Evolutionary conservation across 2,329 filamentous ascomycete species (phyloP).

Genomic region (Geoglossum cookeanum): DNA sequence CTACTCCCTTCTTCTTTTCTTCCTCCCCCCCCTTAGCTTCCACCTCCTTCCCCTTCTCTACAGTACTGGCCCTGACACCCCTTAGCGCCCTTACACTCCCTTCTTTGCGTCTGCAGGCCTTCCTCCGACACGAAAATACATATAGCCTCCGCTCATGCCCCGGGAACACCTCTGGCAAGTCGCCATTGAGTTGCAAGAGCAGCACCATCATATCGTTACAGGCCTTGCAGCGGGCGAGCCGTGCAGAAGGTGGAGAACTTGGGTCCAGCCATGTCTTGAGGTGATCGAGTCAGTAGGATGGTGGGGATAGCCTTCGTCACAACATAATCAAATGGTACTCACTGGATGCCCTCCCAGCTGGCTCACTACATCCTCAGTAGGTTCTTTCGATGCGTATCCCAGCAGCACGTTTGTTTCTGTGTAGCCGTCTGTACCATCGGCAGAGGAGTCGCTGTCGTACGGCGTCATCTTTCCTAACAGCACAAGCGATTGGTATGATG

Average conservation of each 20-base stretch:
- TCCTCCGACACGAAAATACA: conserved; percentile 61
- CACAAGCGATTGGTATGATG: background rate
- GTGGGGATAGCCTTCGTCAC: conserved; percentile 3
- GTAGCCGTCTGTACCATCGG: conserved; percentile 44
- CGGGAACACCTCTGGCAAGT: conserved; percentile 71
- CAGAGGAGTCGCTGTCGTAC: conserved; percentile 77
- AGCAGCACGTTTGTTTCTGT: conserved; percentile 76
- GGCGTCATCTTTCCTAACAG: conserved; percentile 35
- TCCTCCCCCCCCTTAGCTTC: conserved; percentile 6
- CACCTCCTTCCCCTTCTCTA: background rate
- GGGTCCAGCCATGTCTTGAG: conserved; percentile 64
- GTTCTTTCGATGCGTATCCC: conserved; percentile 68
- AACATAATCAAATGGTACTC: conserved; percentile 20
- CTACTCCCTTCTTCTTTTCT: conserved; percentile 12
- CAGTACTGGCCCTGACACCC: conserved; percentile 38
- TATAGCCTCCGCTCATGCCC: conserved; percentile 78
- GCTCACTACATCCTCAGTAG: conserved; percentile 65
- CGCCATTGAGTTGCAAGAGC: conserved; percentile 77
- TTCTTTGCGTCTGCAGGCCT: conserved; percentile 60
- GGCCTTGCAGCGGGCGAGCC: conserved; percentile 66
- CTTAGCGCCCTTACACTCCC: conserved; percentile 65
- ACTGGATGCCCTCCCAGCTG: conserved; percentile 77
- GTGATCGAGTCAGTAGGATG: background rate
- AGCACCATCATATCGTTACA: conserved; percentile 73
- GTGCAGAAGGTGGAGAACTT: conserved; percentile 50